These are phyloP conservation scores for Hymenoscyphus occultus DNA, from an alignment of 2,329 filamentous ascomycete genomes.

Conservation along the genomic window DNA sequence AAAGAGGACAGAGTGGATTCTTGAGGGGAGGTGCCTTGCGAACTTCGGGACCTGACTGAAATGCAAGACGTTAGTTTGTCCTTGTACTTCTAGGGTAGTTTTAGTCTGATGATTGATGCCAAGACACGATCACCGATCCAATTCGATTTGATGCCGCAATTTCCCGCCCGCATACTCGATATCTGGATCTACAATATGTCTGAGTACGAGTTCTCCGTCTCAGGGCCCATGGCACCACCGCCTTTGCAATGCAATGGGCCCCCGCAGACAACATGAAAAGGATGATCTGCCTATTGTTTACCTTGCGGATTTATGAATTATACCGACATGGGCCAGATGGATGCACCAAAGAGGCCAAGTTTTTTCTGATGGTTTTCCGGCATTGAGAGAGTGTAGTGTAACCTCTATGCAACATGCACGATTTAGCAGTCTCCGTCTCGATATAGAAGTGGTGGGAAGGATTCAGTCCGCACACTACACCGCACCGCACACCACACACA, in stretches of 20 bases:
- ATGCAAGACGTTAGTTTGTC: background rate
- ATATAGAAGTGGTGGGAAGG: background rate
- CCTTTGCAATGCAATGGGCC: background rate
- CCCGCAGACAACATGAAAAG: background rate
- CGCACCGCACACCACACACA: background rate
- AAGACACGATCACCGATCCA: conserved; percentile 2
- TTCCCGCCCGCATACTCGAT: background rate
- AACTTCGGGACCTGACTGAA: too few relatives aligned
- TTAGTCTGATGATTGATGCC: background rate
- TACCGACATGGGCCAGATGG: background rate
- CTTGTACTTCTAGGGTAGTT: background rate
- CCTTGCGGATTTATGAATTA: background rate
- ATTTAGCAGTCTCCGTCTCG: too few relatives aligned
- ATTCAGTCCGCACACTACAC: background rate
- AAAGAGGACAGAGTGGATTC: background rate
- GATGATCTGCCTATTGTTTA: background rate
- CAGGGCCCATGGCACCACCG: background rate
- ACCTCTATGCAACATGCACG: background rate
- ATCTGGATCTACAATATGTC: background rate
- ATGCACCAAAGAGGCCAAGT: background rate
- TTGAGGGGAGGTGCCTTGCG: background rate
- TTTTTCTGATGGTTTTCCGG: background rate
- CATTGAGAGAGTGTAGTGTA: background rate
- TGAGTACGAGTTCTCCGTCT: background rate
- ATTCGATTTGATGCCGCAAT: conserved; percentile 2